Evolutionary conservation across 345 rosid species (phyloP).

Genomic region (Acer yangbiense): DNA sequence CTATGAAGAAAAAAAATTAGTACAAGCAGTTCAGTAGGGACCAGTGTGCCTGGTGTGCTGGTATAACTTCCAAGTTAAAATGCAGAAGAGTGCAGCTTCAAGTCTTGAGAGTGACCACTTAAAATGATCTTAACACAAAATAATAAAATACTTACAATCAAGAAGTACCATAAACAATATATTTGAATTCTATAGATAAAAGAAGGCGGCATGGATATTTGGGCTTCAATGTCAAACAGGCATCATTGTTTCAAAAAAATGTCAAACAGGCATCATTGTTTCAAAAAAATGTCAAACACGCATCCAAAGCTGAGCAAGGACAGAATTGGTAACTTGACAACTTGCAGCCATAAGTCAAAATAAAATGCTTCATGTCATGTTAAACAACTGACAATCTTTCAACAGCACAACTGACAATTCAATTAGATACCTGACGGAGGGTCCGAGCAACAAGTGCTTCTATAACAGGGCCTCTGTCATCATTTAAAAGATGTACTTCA

Average conservation of each 20-base stretch:
- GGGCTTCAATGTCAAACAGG: neutral
- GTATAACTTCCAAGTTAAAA: no score
- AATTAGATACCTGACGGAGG: slow-evolving; percentile 77
- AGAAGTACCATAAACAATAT: neutral
- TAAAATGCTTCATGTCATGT: neutral
- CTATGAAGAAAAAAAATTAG: no score
- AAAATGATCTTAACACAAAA: neutral
- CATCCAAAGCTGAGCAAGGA: neutral
- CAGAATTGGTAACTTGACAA: slow-evolving; percentile 1
- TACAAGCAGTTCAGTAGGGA: neutral
- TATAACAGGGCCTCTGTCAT: slow-evolving; percentile 98
- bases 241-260: neutral
- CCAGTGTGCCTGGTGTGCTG: no score
- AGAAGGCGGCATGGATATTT: neutral
- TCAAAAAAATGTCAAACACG: neutral
- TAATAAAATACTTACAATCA: neutral
- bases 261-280: neutral
- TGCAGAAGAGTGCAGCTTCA: no score
- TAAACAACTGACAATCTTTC: slow-evolving; percentile 9
- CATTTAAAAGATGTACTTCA: slow-evolving; percentile 98
- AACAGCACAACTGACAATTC: slow-evolving; percentile 21
- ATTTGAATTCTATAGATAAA: neutral
- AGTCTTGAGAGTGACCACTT: neutral
- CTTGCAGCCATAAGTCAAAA: slow-evolving; percentile 17
- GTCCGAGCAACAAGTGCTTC: slow-evolving; percentile 99